Conservation (phyloP, 768 basidiomycete species). For the Mycena rebaudengoi region DNA sequence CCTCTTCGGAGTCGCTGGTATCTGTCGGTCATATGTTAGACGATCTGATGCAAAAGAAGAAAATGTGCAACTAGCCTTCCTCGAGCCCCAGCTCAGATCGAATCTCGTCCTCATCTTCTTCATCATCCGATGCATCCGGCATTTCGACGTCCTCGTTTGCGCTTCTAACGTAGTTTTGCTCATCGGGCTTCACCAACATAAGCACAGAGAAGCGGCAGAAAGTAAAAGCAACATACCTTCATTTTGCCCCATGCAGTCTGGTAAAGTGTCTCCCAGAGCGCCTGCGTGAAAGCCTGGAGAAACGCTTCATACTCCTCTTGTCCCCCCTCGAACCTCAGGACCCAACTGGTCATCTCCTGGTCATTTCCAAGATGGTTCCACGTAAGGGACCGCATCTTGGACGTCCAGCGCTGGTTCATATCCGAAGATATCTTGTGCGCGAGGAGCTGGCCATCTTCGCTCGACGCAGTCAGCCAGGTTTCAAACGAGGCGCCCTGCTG, state of each 20-base stretch:
- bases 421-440: conserved; percentile 70
- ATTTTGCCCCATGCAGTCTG: conserved; percentile 79
- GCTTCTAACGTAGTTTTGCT: conserved; percentile 83
- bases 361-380: conserved; percentile 82
- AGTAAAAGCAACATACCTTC: conserved; percentile 60
- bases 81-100: conserved; percentile 70
- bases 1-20: conserved; percentile 47
- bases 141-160: conserved; percentile 91
- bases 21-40: conserved; percentile 41
- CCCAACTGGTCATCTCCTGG: conserved; percentile 77
- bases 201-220: neutral
- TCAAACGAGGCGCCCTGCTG: conserved; percentile 55
- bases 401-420: conserved; percentile 78
- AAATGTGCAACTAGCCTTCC: conserved; percentile 41
- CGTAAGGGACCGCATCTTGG: conserved; percentile 75
- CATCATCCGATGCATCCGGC: conserved; percentile 77
- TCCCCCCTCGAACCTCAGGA: conserved; percentile 67
- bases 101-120: conserved; percentile 84
- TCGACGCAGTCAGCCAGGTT: conserved; percentile 68
- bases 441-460: conserved; percentile 57
- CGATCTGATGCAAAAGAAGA: neutral
- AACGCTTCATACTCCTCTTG: conserved; percentile 67
- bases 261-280: conserved; percentile 85
- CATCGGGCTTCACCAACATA: conserved; percentile 65
- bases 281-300: conserved; percentile 69